Conservation (phyloP, 495 filamentous ascomycete genomes). For the Paragyromitra xinjiangensis region DNA sequence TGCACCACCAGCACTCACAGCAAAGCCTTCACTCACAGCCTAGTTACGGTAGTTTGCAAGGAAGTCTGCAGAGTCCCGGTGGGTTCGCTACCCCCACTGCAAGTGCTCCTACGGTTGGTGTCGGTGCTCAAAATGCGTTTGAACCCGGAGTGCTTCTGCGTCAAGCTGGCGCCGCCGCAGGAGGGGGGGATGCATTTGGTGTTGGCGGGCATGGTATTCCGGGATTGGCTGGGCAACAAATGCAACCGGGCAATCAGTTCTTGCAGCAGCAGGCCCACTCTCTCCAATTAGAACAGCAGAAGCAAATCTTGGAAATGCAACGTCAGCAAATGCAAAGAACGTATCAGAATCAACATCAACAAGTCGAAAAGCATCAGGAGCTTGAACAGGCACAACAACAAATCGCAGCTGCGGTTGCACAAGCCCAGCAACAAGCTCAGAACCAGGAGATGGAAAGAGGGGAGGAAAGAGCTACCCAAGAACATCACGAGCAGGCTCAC, state of each 20-base stretch:
- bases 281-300: constrained; percentile 58
- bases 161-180: constrained; percentile 56
- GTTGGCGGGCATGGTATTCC: constrained; percentile 46
- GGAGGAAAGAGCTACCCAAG: constrained; percentile 50
- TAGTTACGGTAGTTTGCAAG: constrained; percentile 56
- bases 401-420: constrained; percentile 59
- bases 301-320: constrained; percentile 64
- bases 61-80: constrained; percentile 52
- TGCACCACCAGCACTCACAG: constrained; percentile 92
- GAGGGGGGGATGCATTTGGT: constrained; percentile 48
- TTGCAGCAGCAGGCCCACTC: constrained; percentile 67
- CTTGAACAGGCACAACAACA: constrained; percentile 69
- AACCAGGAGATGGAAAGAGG: constrained; percentile 48
- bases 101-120: constrained; percentile 39
- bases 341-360: constrained; percentile 64
- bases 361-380: constrained; percentile 67
- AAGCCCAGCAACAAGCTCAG: constrained; percentile 56
- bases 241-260: constrained; percentile 59
- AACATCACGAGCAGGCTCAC: constrained; percentile 47
- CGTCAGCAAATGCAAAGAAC: constrained; percentile 55
- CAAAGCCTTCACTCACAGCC: constrained; percentile 87
- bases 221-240: constrained; percentile 53
- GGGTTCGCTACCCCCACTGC: constrained; percentile 52
- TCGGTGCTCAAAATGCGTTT: constrained; percentile 54
- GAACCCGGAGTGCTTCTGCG: constrained; percentile 55